Percentiles rank a stretch among this genome's conserved stretches.
Conservation (phyloP, 208 protist genomes). For the Sergeia podlipaevii region DNA sequence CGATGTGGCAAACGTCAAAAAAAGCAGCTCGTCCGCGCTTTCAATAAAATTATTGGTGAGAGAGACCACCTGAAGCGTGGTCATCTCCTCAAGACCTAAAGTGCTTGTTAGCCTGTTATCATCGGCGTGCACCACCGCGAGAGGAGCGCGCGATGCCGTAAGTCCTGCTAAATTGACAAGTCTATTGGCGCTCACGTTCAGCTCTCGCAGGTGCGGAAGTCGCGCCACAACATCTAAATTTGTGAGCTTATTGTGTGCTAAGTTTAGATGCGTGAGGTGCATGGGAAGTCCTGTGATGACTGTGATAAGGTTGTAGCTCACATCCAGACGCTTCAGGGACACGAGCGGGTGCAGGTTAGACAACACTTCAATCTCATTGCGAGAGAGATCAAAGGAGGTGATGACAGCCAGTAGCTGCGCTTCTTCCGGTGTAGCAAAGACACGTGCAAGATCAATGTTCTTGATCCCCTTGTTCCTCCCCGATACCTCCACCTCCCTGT, state of each 20-base stretch:
- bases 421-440: slow-evolving; percentile 57
- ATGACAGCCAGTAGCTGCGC: slow-evolving; percentile 52
- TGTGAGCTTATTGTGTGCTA: slow-evolving; percentile 70
- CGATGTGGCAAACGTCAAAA: slow-evolving; percentile 30
- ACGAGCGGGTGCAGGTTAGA: slow-evolving; percentile 49
- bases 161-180: slow-evolving; percentile 56
- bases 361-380: slow-evolving; percentile 60
- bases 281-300: slow-evolving; percentile 49
- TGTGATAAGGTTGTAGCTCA: slow-evolving; percentile 68
- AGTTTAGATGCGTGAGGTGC: slow-evolving; percentile 57
- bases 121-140: slow-evolving; percentile 64
- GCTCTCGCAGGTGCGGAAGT: slow-evolving; percentile 60
- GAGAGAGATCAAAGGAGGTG: slow-evolving; percentile 81
- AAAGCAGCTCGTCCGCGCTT: slow-evolving; percentile 59
- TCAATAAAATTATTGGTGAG: slow-evolving; percentile 76
- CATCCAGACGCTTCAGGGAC: slow-evolving; percentile 51
- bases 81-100: slow-evolving; percentile 47
- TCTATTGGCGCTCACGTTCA: slow-evolving; percentile 77
- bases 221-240: slow-evolving; percentile 50
- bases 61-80: slow-evolving; percentile 38
- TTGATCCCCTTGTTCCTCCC: slow-evolving; percentile 68
- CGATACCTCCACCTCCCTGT: slow-evolving; percentile 56
- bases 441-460: slow-evolving; percentile 64
- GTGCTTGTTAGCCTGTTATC: slow-evolving; percentile 62
- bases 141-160: slow-evolving; percentile 18